Evolutionary conservation across 2,329 filamentous ascomycete genomes (phyloP), one percentile per base, ranked within the genome.

Genomic region (Penicillium sp.): DNA sequence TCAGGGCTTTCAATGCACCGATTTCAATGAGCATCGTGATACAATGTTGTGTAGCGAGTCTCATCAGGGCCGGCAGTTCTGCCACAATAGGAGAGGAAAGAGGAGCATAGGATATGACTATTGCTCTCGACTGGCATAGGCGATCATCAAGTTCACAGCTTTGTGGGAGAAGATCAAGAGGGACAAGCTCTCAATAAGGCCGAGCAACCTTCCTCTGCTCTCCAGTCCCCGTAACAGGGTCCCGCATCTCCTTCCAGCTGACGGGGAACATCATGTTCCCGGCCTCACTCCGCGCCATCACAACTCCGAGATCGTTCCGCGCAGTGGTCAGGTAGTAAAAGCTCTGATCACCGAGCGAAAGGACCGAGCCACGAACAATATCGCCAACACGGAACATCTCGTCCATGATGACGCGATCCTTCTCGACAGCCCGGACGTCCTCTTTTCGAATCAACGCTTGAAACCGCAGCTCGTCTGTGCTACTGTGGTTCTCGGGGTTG

Each of bases 281-380:
- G 2, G 85, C 86, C 74, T 96, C 92, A 73, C 92, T 96, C 67
- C 86, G 89, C 10, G 94, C 95, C 87, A 98, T 91, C 41, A 99
- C 90, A 59, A 98, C 94, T 2, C 95, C 95, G 42, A 96, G 82
- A 73, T 96, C 90, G 76, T 99, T 98, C 67, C 87, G 87, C 31
- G 92, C 92, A 1, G 95, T 99, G 28, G 89, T 90, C n/a, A 96
- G 84, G 75, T 97, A 99, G 75, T 98, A 99, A 70, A 91, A 96
- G 53, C 90, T 88, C 79, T 98, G 93, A 73, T 99, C 95, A 39
- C 95, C 95, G 14, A 98, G 79, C 7, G 90, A 95, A 59, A 96
- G 95, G 71, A 99, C 92, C 57, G 89, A 85, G 4, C 92, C 95
- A 53, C 91, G 82, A 54, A 99, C 91, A 65, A 98, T 87, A 79